A percentile compares a stretch with the other conserved stretches of the same genome.
phyloP scores from a whole-genome alignment of 495 filamentous ascomycete genomes.

The Chaetomium fimeti region DNA sequence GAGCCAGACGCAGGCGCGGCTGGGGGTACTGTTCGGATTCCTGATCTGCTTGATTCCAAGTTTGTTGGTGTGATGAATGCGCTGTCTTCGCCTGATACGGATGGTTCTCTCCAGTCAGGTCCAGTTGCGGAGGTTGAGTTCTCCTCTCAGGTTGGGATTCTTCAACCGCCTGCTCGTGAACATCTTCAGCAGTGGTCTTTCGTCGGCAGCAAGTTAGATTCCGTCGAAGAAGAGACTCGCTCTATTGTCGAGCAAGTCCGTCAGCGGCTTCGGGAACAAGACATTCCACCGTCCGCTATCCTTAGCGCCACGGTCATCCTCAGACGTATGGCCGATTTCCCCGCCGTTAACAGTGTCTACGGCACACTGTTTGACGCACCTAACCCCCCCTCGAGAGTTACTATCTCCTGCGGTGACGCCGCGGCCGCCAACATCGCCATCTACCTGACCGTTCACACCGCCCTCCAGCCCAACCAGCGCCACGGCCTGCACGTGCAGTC shows the following conservation, averaged over 20 bases:
- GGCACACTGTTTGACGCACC: slow-evolving; percentile 64
- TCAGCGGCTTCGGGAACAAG: slow-evolving; percentile 28
- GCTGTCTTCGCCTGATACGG: neutral
- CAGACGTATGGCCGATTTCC: slow-evolving; percentile 75
- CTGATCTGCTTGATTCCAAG: slow-evolving; percentile 46
- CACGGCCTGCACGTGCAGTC: slow-evolving; percentile 86
- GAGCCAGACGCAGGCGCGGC: neutral
- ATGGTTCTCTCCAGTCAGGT: neutral
- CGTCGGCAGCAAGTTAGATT: neutral
- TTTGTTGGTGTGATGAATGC: slow-evolving; percentile 40
- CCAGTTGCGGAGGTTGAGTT: neutral
- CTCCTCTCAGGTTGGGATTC: neutral
- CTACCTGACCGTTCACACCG: slow-evolving; percentile 40
- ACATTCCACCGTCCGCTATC: slow-evolving; percentile 55
- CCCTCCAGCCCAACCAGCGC: slow-evolving; percentile 32
- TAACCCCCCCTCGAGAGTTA: slow-evolving; percentile 82
- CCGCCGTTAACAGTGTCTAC: slow-evolving; percentile 71
- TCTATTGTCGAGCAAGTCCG: slow-evolving; percentile 40
- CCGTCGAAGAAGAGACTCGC: slow-evolving; percentile 40
- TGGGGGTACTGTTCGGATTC: slow-evolving; percentile 43
- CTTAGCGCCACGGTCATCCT: slow-evolving; percentile 74
- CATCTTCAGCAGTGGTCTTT: slow-evolving; percentile 31
- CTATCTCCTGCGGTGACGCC: slow-evolving; percentile 70
- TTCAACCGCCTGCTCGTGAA: neutral
- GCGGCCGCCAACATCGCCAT: slow-evolving; percentile 55